Percentiles rank a stretch among this genome's conserved stretches.
phyloP scores from a whole-genome alignment of 2,329 filamentous ascomycete species.

The Exophiala sideris region DNA sequence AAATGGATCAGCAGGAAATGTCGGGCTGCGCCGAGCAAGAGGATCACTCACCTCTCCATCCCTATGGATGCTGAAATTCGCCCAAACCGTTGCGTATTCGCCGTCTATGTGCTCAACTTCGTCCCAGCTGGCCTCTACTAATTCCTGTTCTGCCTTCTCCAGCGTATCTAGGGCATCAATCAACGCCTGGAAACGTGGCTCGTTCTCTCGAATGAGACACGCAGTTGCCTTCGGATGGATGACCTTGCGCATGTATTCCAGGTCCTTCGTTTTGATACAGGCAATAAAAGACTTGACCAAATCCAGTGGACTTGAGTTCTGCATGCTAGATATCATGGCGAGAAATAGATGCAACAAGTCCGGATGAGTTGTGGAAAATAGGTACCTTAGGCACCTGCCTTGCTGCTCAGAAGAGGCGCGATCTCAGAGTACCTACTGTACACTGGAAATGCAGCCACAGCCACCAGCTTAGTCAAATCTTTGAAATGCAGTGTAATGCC shows the following conservation, averaged over 20 bases:
- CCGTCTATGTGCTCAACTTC: slow-evolving; percentile 8
- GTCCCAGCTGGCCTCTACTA: slow-evolving; percentile 4
- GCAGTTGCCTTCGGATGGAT: slow-evolving; percentile 10
- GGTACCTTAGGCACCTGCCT: too few species aligned
- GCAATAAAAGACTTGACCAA: slow-evolving; percentile 7
- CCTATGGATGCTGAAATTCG: slow-evolving; percentile 4
- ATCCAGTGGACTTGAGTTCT: background rate
- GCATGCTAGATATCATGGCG: slow-evolving; percentile 1
- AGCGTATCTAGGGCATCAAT: slow-evolving; percentile 1
- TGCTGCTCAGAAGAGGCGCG: too few species aligned
- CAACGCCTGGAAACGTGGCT: slow-evolving; percentile 4
- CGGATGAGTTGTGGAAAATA: background rate
- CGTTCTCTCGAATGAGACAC: slow-evolving; percentile 7
- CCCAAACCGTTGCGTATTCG: slow-evolving; percentile 6
- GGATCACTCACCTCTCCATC: slow-evolving; percentile 5
- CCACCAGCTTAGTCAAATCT: too few species aligned
- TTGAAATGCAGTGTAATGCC: too few species aligned
- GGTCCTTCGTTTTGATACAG: slow-evolving; percentile 10
- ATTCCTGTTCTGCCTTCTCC: slow-evolving; percentile 7
- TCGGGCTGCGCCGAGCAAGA: background rate
- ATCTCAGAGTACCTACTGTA: too few species aligned
- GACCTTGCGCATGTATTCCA: slow-evolving; percentile 1
- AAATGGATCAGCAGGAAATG: background rate
- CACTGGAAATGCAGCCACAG: too few species aligned
- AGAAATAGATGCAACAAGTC: background rate